Base-by-base conservation (phyloP, 169 alveolate species). In the Cryptosporidium tyzzeri region DNA sequence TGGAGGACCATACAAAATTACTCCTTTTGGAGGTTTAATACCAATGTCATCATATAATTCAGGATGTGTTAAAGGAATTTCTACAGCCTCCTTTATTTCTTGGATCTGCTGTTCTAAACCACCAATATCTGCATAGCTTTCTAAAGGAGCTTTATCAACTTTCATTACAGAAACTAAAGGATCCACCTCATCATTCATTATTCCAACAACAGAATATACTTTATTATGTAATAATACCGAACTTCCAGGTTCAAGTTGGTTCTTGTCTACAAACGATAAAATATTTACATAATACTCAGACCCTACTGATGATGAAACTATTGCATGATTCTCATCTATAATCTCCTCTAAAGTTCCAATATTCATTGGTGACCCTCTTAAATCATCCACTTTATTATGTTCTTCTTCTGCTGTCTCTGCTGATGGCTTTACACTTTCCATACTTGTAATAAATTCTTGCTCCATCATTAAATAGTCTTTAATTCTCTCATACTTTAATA, bases 21-120 rank as follows among this genome's bases (percentile, higher is more conserved):
- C 97, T 3, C 99, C 99, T 92, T 96, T 96, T 23, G 99, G 99
- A 12, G 99, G 99, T 86, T 95, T 96, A 85, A 98, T 98, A 26
- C 99, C 99, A 84, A 98, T 97, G 84, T 98, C 99, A 94, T 97
- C 99, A 93, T 98, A 98, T 68, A 98, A 93, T 94, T 98, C 99
- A 8, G 99, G 99, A 92, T 98, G 98, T 2, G 99, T 97, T 91
- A 98, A 94, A 0, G 99, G 99, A 68, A 98, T 95, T 92, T 97
- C 98, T n/a, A 97, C 98, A 21, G 98, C 97, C 85, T 96, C 98
- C 80, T 96, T 96, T 67, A 96, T 93, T 84, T 96, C 98, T 93
- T 97, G 97, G 62, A 99, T 98, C 92, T 99, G 99, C 45, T 97
- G 96, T 86, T 99, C 99, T 35, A 99, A 94, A 1, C 99, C 99